A percentile compares a stretch with the other conserved stretches of the same genome.
phyloP scores from a whole-genome alignment of 2,329 filamentous ascomycete species.

The Teratosphaeria destructans region DNA sequence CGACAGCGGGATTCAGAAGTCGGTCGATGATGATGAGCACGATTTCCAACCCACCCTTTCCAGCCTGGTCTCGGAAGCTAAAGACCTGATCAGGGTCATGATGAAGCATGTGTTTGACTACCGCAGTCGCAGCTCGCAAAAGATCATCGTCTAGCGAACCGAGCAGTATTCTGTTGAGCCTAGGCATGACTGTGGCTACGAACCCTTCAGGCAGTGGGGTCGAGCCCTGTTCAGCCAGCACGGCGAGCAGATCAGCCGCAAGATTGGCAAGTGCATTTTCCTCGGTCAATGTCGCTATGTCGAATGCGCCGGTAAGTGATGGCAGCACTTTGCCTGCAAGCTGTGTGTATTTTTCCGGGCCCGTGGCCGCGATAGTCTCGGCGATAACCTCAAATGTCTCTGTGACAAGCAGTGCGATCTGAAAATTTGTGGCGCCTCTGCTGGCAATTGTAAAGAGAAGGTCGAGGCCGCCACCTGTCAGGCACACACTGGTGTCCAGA shows the following conservation, averaged over 20 bases:
- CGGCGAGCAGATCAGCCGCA: constrained; percentile 72
- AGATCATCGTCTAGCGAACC: constrained; percentile 79
- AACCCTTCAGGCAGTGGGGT: constrained; percentile 82
- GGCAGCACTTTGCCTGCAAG: constrained; percentile 82
- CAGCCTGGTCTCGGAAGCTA: constrained; percentile 67
- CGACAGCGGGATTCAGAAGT: constrained; percentile 69
- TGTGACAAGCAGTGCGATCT: constrained; percentile 74
- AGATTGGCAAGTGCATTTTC: constrained; percentile 78
- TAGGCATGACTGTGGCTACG: constrained; percentile 74
- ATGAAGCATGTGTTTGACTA: constrained; percentile 77
- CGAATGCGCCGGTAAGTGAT: constrained; percentile 77
- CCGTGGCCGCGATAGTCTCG: constrained; percentile 52
- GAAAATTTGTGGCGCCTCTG: constrained; percentile 80
- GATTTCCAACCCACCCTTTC: constrained; percentile 76
- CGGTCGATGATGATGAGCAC: constrained; percentile 88
- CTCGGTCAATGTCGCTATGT: constrained; percentile 74
- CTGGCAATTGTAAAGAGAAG: constrained; percentile 82
- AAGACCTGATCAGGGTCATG: constrained; percentile 88
- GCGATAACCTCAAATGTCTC: constrained; percentile 90
- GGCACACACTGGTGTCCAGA: constrained; percentile 63
- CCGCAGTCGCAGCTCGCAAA: constrained; percentile 73
- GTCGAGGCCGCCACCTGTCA: constrained; percentile 66
- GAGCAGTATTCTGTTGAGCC: constrained; percentile 72
- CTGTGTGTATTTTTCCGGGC: constrained; percentile 58
- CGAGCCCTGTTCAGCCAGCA: constrained; percentile 70